Evolutionary conservation across 345 rosid genomes (phyloP).

Genomic region (Psidium guajava): DNA sequence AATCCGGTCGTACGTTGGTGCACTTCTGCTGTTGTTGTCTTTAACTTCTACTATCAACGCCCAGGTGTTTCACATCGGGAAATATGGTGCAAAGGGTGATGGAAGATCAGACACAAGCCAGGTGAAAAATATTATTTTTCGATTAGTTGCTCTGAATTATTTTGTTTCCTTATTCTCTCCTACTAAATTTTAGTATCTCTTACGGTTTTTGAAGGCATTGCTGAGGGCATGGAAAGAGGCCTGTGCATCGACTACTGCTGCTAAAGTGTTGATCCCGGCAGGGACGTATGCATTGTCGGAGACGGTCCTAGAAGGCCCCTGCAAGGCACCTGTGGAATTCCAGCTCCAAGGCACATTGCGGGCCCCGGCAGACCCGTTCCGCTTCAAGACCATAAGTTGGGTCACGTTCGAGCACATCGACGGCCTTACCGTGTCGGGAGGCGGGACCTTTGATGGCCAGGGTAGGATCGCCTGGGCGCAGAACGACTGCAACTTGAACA

Average conservation of each 20-base stretch:
- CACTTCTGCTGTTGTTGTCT: background rate
- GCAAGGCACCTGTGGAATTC: slow-evolving; percentile 9
- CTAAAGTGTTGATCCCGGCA: slow-evolving; percentile 21
- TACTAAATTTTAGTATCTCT: background rate
- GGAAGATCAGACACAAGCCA: background rate
- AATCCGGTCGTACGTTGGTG: background rate
- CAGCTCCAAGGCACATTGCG: slow-evolving; percentile 22
- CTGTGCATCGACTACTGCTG: slow-evolving; percentile 21
- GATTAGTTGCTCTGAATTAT: background rate
- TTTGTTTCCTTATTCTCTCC: background rate
- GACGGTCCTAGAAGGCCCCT: slow-evolving; percentile 33
- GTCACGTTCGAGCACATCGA: slow-evolving; percentile 23
- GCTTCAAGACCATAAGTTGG: slow-evolving; percentile 27
- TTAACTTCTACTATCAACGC: background rate
- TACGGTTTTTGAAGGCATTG: slow-evolving; percentile 9
- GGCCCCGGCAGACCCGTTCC: slow-evolving; percentile 20
- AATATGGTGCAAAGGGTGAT: background rate
- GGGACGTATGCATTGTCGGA: slow-evolving; percentile 20
- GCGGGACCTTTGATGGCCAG: slow-evolving; percentile 59
- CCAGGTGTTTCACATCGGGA: background rate
- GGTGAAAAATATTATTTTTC: background rate
- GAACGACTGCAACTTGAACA: slow-evolving; percentile 17
- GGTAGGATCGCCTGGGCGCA: slow-evolving; percentile 28
- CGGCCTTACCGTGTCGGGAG: slow-evolving; percentile 29
- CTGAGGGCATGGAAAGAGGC: slow-evolving; percentile 32